phyloP scores from a whole-genome alignment of 2,329 filamentous ascomycete species.

The Talaromyces sp. region DNA sequence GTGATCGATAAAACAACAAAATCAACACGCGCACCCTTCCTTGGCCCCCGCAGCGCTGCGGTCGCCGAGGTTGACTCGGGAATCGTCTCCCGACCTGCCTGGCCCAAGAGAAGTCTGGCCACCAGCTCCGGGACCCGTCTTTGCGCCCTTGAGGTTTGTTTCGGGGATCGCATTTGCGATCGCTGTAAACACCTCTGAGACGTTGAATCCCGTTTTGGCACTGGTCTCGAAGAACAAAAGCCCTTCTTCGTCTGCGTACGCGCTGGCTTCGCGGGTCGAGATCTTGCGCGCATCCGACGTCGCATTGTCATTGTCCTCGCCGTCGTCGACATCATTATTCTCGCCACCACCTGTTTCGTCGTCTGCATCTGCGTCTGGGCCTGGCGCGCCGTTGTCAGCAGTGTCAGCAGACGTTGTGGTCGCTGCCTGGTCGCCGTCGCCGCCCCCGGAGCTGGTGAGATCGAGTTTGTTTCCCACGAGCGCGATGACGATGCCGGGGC shows the following conservation, averaged over 20 bases:
- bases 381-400: slow-evolving; percentile 34
- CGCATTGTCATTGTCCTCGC: slow-evolving; percentile 56
- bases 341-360: slow-evolving; percentile 36
- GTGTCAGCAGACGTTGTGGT: slow-evolving; percentile 18
- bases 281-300: slow-evolving; percentile 78
- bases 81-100: slow-evolving; percentile 44
- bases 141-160: slow-evolving; percentile 85
- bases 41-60: slow-evolving; percentile 71
- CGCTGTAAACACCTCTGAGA: slow-evolving; percentile 92
- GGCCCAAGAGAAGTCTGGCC: slow-evolving; percentile 56
- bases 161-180: slow-evolving; percentile 98
- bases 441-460: slow-evolving; percentile 60
- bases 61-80: slow-evolving; percentile 76
- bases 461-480: slow-evolving; percentile 97
- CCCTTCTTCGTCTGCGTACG: slow-evolving; percentile 91
- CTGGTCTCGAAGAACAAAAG: slow-evolving; percentile 97
- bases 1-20: background rate
- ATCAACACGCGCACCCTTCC: slow-evolving; percentile 83
- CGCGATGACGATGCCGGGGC: slow-evolving; percentile 92
- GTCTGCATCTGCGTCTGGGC: slow-evolving; percentile 24
- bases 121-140: slow-evolving; percentile 57
- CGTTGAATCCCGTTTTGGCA: slow-evolving; percentile 92
- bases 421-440: slow-evolving; percentile 33
- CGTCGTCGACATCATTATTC: slow-evolving; percentile 22
- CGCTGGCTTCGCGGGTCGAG: slow-evolving; percentile 81